Conservation (phyloP, 2,329 filamentous ascomycete species). For the Penicillium sclerotigenum region DNA sequence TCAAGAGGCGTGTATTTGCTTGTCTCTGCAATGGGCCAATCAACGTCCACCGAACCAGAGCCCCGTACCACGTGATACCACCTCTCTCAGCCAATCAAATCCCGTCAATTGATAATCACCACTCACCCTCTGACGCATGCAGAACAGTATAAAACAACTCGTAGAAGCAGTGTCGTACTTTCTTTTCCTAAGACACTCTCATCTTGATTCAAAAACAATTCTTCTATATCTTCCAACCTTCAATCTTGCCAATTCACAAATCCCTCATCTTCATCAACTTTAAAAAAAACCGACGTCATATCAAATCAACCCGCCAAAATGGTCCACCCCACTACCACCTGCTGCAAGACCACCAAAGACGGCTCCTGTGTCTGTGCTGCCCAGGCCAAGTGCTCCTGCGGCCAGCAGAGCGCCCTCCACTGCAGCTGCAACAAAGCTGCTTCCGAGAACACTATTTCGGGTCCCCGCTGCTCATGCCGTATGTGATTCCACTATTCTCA, state of each 20-base stretch:
- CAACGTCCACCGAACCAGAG: slow-evolving; percentile 1
- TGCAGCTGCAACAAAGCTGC: slow-evolving; percentile 79
- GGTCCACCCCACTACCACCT: slow-evolving; percentile 50
- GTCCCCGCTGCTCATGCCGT: slow-evolving; percentile 80
- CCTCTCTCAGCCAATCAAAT: slow-evolving; percentile 22
- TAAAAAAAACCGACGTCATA: neutral
- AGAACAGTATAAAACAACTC: slow-evolving; percentile 15
- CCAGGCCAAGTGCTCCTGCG: slow-evolving; percentile 76
- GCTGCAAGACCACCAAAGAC: slow-evolving; percentile 57
- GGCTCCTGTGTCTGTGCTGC: slow-evolving; percentile 57
- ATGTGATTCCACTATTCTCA: slow-evolving; percentile 29
- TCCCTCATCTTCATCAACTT: neutral
- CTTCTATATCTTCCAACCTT: neutral
- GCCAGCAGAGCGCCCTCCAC: slow-evolving; percentile 78
- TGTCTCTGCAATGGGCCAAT: slow-evolving; percentile 6
- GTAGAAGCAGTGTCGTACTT: neutral
- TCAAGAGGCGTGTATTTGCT: neutral
- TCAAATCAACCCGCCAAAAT: slow-evolving; percentile 32
- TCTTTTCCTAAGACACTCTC: neutral
- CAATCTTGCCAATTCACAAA: neutral
- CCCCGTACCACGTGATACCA: neutral
- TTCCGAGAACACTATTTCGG: slow-evolving; percentile 69
- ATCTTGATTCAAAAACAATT: neutral
- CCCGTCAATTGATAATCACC: slow-evolving; percentile 26
- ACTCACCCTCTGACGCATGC: slow-evolving; percentile 17